Evolutionary conservation across 306 rosid genomes (phyloP).

Genomic region (Oemleria cerasiformis): DNA sequence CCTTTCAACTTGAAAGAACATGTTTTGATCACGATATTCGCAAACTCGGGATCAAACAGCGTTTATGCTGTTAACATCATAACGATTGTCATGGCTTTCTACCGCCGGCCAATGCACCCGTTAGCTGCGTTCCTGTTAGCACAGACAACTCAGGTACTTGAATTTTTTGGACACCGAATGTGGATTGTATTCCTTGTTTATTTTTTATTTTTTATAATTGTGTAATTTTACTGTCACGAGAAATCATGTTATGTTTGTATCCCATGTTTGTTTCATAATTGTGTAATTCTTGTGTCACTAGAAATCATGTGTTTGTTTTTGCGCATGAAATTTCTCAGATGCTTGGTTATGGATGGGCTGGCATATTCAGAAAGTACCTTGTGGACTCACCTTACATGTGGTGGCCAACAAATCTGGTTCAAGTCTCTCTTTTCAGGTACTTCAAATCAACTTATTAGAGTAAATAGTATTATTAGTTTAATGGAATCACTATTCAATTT

Average conservation of each 20-base stretch:
- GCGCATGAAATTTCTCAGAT: slow-evolving; percentile 17
- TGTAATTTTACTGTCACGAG: neutral
- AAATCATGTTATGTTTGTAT: neutral
- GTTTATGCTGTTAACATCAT: slow-evolving; percentile 32
- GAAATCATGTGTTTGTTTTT: neutral
- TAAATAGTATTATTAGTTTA: too few relatives aligned
- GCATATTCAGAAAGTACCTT: slow-evolving; percentile 37
- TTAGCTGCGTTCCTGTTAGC: slow-evolving; percentile 30
- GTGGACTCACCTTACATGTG: slow-evolving; percentile 50
- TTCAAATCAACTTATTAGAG: neutral
- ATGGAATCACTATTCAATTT: too few relatives aligned
- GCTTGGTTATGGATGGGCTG: slow-evolving; percentile 52
- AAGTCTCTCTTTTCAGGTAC: slow-evolving; percentile 45
- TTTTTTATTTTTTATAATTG: neutral
- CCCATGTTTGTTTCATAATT: neutral
- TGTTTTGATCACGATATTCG: slow-evolving; percentile 39
- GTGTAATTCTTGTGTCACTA: neutral
- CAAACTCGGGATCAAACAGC: slow-evolving; percentile 28
- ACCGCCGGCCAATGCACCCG: slow-evolving; percentile 20
- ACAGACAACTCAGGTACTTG: slow-evolving; percentile 33
- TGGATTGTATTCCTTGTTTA: neutral
- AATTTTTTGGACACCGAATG: neutral
- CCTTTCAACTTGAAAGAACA: slow-evolving; percentile 46
- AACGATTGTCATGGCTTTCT: slow-evolving; percentile 35
- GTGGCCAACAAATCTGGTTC: slow-evolving; percentile 44